A percentile compares a stretch with the other conserved stretches of the same genome.
These are phyloP conservation scores for Globisporangium takayamanum DNA, from an alignment of 352 stramenopile species.

Conservation along the genomic window DNA sequence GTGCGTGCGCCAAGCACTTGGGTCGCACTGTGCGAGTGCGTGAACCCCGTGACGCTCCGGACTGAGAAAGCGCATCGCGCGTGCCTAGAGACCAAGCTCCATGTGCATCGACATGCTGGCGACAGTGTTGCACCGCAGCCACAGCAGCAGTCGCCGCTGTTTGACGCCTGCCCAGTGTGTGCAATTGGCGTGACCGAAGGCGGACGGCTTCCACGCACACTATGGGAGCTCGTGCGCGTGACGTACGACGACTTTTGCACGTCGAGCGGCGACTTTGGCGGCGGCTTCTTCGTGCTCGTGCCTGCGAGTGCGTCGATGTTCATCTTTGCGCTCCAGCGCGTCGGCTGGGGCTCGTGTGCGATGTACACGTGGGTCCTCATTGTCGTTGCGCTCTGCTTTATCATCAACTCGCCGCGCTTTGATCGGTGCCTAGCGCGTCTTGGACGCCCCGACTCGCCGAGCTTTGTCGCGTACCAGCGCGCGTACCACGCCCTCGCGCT, in stretches of 20 bases:
- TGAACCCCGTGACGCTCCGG: constrained; percentile 21
- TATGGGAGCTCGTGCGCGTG: constrained; percentile 22
- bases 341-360: constrained; percentile 25
- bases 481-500: constrained; percentile 34
- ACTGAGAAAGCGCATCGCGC: constrained; percentile 24
- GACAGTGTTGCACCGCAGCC: not conserved
- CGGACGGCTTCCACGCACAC: constrained; percentile 18
- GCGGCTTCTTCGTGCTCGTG: constrained; percentile 38
- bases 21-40: constrained; percentile 34
- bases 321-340: constrained; percentile 20
- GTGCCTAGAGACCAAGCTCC: constrained; percentile 20
- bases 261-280: constrained; percentile 26
- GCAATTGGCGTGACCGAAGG: constrained; percentile 2
- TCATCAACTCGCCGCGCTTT: constrained; percentile 38
- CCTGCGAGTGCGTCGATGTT: constrained; percentile 28
- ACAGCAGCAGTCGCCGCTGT: not conserved
- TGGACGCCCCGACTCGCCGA: constrained; percentile 21
- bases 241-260: constrained; percentile 29
- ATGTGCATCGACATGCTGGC: not conserved
- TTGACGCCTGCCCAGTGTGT: constrained; percentile 15
- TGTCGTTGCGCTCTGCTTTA: constrained; percentile 33
- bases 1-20: constrained; percentile 31
- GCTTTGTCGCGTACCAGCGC: constrained; percentile 35
- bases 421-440: constrained; percentile 26
- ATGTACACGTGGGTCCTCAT: constrained; percentile 34